phyloP scores from a whole-genome alignment of 2,329 filamentous ascomycete genomes.

The Dothidotthia symphoricarpi region DNA sequence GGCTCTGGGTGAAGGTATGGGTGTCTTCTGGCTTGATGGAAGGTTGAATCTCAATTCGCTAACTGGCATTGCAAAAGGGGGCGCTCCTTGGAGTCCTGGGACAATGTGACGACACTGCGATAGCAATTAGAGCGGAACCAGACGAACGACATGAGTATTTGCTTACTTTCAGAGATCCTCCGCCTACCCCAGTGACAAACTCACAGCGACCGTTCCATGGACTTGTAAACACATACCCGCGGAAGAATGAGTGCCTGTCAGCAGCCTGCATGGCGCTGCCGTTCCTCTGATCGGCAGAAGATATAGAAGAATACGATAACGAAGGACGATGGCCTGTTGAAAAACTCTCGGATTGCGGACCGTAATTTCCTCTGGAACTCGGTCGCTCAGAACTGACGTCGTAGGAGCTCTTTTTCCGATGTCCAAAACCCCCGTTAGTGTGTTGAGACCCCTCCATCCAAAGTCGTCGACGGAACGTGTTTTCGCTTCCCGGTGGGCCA shows the following conservation, averaged over 20 bases:
- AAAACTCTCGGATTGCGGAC: constrained; percentile 10
- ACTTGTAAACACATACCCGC: constrained; percentile 71
- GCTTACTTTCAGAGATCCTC: constrained; percentile 62
- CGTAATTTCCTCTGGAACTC: constrained; percentile 23
- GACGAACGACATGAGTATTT: background rate
- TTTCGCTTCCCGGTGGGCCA: constrained; percentile 9
- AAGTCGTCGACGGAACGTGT: constrained; percentile 47
- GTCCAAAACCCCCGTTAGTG: constrained; percentile 42
- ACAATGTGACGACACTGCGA: constrained; percentile 66
- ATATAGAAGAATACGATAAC: constrained; percentile 17
- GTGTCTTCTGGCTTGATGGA: constrained; percentile 53
- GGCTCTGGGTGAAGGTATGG: constrained; percentile 27
- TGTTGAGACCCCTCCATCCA: constrained; percentile 50
- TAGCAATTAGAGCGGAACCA: constrained; percentile 8
- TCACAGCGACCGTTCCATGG: constrained; percentile 88
- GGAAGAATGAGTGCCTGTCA: constrained; percentile 54
- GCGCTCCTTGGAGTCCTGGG: constrained; percentile 44
- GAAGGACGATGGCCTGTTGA: constrained; percentile 16
- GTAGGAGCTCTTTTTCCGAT: constrained; percentile 36
- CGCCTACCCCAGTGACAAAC: constrained; percentile 74
- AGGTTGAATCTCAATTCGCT: constrained; percentile 92
- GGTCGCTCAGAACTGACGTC: constrained; percentile 25
- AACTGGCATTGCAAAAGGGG: constrained; percentile 51
- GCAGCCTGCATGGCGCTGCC: constrained; percentile 37
- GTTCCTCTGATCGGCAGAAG: constrained; percentile 29